A percentile compares a stretch with the other conserved stretches of the same genome.
Conservation (phyloP, 2,329 filamentous ascomycete species). For the Dactylellina sp. region DNA sequence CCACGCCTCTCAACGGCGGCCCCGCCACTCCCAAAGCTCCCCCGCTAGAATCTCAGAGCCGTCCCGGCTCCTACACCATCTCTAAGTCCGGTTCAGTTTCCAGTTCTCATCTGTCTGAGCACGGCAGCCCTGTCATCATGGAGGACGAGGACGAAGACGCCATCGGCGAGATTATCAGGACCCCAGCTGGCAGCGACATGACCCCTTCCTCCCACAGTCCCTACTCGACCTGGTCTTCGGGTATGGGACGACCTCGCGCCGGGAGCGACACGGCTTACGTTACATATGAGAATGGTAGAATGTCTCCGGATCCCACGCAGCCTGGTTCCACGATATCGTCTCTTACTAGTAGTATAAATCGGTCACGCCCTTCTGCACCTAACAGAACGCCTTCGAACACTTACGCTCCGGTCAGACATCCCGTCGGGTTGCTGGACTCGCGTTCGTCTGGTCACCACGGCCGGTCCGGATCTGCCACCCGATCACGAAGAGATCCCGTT, state of each 20-base stretch:
- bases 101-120: conserved; percentile 49
- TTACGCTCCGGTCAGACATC: conserved; percentile 73
- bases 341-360: conserved; percentile 62
- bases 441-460: conserved; percentile 63
- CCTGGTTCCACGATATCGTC: conserved; percentile 59
- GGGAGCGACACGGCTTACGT: conserved; percentile 65
- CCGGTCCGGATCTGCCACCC: conserved; percentile 69
- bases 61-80: too few relatives aligned
- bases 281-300: conserved; percentile 62
- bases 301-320: conserved; percentile 60
- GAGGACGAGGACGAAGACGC: conserved; percentile 56
- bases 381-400: conserved; percentile 81
- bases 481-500: conserved; percentile 72
- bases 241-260: conserved; percentile 61
- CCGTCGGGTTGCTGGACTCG: conserved; percentile 63
- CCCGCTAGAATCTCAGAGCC: conserved; percentile 42
- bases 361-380: conserved; percentile 75
- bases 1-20: conserved; percentile 16
- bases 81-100: conserved; percentile 22
- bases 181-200: conserved; percentile 47
- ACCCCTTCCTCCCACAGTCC: conserved; percentile 57
- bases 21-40: conserved; percentile 11
- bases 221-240: conserved; percentile 57
- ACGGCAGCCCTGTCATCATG: conserved; percentile 50
- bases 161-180: conserved; percentile 55